Evolutionary conservation across 1,139 yeast genomes (phyloP).

Genomic region (Geotrichum macrosporum): DNA sequence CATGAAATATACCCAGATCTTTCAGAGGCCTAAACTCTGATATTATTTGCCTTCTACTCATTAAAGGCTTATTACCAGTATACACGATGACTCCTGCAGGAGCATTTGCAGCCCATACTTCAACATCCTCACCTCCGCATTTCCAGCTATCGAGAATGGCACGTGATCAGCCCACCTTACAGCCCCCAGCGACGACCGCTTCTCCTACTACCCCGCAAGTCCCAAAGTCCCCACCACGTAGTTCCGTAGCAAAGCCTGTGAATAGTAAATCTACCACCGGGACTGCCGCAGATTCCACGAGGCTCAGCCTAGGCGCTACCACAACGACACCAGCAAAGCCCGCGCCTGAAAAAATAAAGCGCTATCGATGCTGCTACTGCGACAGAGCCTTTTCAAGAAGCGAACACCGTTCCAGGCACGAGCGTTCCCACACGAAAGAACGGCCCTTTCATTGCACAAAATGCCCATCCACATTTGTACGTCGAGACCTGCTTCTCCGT

Average conservation of each 20-base stretch:
- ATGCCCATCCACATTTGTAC: conserved; percentile 68
- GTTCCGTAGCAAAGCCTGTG: neutral
- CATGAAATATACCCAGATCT: no score
- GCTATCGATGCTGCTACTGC: conserved; percentile 71
- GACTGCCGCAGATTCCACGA: neutral
- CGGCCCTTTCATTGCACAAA: conserved; percentile 73
- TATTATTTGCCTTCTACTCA: no score
- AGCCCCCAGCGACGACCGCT: neutral
- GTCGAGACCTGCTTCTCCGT: conserved; percentile 69
- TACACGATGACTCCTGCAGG: neutral
- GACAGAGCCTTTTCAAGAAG: conserved; percentile 76
- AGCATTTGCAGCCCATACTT: neutral
- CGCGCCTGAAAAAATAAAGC: conserved; percentile 13
- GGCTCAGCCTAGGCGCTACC: conserved; percentile 2
- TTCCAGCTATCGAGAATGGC: neutral
- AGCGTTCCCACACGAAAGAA: conserved; percentile 77
- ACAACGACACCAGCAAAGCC: conserved; percentile 2
- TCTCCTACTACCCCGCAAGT: conserved; percentile 6
- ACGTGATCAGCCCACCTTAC: neutral
- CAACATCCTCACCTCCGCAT: conserved; percentile 4
- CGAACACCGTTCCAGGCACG: conserved; percentile 80
- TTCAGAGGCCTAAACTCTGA: no score
- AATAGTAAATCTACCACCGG: neutral
- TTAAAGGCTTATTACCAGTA: no score
- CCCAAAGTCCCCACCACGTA: neutral